These are phyloP conservation scores for Metarhizium robertsii DNA, from an alignment of 2,329 filamentous ascomycete species.

Conservation along the genomic window DNA sequence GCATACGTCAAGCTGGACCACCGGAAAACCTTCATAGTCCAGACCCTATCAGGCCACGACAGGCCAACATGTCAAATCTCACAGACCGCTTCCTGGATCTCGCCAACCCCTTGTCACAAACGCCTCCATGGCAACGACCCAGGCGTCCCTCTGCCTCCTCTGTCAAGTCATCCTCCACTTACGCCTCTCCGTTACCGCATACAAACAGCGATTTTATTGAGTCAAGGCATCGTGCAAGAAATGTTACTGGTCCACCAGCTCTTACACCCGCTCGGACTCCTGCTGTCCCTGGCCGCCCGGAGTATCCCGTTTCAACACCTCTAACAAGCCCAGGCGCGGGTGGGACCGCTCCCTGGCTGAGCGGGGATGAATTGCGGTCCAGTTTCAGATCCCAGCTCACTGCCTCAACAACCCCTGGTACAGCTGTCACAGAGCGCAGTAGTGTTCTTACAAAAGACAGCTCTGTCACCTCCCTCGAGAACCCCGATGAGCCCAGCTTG, in stretches of 20 bases:
- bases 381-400: slow-evolving; percentile 49
- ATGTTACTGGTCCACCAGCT: slow-evolving; percentile 16
- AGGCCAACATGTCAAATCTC: slow-evolving; percentile 15
- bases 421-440: slow-evolving; percentile 66
- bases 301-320: slow-evolving; percentile 29
- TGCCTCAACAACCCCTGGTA: slow-evolving; percentile 48
- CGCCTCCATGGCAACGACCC: slow-evolving; percentile 31
- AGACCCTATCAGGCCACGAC: slow-evolving; percentile 21
- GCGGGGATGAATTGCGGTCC: slow-evolving; percentile 42
- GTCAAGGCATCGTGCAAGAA: slow-evolving; percentile 19
- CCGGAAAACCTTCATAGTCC: slow-evolving; percentile 7
- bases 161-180: slow-evolving; percentile 34
- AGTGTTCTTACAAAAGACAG: slow-evolving; percentile 74
- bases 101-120: slow-evolving; percentile 16
- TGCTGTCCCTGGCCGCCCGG: slow-evolving; percentile 17
- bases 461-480: slow-evolving; percentile 54
- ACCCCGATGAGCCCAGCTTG: slow-evolving; percentile 49
- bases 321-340: slow-evolving; percentile 14
- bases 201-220: slow-evolving; percentile 32
- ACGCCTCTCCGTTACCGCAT: slow-evolving; percentile 31
- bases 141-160: slow-evolving; percentile 40
- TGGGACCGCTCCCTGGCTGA: slow-evolving; percentile 36
- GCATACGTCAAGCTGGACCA: slow-evolving; percentile 33
- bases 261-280: slow-evolving; percentile 17
- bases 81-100: slow-evolving; percentile 22